Base-by-base conservation (phyloP, 2,329 filamentous ascomycete genomes). In the Didymella arachidicola region DNA sequence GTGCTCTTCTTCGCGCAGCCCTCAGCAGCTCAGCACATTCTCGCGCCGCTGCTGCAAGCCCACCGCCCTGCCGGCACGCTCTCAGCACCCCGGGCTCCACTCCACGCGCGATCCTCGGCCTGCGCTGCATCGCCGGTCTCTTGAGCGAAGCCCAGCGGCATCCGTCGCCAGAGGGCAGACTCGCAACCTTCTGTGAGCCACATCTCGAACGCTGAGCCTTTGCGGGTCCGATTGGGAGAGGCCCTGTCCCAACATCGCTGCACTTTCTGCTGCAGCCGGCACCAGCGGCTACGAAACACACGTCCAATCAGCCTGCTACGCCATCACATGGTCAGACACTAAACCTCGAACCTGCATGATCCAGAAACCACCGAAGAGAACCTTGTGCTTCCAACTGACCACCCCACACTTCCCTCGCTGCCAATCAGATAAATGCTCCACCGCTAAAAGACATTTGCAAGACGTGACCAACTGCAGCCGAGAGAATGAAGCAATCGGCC, bases 401-500 rank as follows among this genome's bases (percentile, higher is more conserved):
- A 47, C 42, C 56, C 56, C 51, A 59, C 52, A 27, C 44, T 43
- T 65, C 22, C 44, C 18, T 44, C 39, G 16, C 45, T 56, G 45
- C 53, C 70, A 72, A 71, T 70, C 51, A 59, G 55, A 44, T 59
- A 61, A 65, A 61, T 61, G 59, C 62, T 61, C 57, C 57, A 61
- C 63, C 59, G 53, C 59, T 60, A 51, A 48, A 50, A 53, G 46
- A 48, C 56, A 60, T 61, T 66, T 58, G 57, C 65, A 53, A 64
- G 65, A 68, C 68, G 60, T 70, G 68, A 68, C 70, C 67, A 72
- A 68, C 59, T 36, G 39, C 49, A 47, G 56, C 50, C 53, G 44
- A 26, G 38, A 55, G 57, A 62, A 61, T 59, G 62, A 66, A 66
- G 65, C 65, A 62, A 51, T 41, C 48, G 50, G 56, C 41, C 45